phyloP scores from a whole-genome alignment of 1,284 basidiomycete species.

The Ustilago curta region DNA sequence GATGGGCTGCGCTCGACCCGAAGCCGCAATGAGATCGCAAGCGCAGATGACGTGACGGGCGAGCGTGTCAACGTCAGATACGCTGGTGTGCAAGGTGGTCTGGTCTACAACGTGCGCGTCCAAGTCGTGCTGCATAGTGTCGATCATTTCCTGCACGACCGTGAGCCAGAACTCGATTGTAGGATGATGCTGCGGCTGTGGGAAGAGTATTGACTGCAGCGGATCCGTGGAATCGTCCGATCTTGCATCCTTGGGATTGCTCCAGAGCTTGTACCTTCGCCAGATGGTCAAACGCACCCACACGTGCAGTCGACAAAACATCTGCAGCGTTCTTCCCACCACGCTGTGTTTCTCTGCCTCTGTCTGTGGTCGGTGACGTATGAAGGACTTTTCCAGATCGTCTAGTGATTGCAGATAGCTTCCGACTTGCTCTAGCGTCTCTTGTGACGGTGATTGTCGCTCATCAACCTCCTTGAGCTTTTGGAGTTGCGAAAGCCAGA shows the following conservation, averaged over 20 bases:
- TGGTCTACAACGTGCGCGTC: conserved; percentile 34
- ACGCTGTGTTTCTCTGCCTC: conserved; percentile 37
- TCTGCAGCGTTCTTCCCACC: conserved; percentile 46
- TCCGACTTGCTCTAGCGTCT: conserved; percentile 24
- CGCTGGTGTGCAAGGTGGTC: conserved; percentile 18
- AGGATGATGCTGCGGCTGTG: conserved; percentile 33
- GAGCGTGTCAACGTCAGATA: conserved; percentile 36
- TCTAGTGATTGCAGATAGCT: conserved; percentile 27
- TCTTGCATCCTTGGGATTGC: neutral
- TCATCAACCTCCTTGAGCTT: conserved; percentile 26
- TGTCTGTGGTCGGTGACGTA: conserved; percentile 36
- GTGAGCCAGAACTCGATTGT: conserved; percentile 45
- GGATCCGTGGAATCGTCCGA: neutral
- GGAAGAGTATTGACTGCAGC: conserved; percentile 10
- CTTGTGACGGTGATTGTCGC: conserved; percentile 9
- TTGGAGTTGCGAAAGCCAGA: conserved; percentile 29
- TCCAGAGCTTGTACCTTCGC: conserved; percentile 49
- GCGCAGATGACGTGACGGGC: conserved; percentile 28
- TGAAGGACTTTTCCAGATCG: conserved; percentile 32
- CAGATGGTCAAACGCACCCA: conserved; percentile 50
- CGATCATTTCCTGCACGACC: conserved; percentile 33
- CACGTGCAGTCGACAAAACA: conserved; percentile 53
- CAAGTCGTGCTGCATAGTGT: conserved; percentile 29
- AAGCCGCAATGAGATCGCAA: conserved; percentile 26
- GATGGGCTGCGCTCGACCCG: conserved; percentile 9